phyloP scores from a whole-genome alignment of 345 rosid species.

The Eucalyptus melliodora region DNA sequence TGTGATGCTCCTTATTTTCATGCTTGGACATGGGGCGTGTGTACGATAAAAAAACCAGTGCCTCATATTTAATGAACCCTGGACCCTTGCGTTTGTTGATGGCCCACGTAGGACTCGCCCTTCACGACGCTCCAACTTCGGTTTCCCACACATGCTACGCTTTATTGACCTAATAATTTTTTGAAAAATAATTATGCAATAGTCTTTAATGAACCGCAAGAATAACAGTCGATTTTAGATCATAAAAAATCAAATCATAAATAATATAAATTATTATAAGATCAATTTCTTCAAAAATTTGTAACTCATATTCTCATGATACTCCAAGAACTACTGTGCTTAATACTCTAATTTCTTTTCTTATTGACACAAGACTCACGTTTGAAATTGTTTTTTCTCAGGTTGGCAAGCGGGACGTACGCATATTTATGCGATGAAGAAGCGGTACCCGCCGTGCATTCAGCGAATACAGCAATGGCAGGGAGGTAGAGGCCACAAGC shows the following conservation, averaged over 20 bases:
- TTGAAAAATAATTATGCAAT: no score
- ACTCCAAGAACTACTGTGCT: no score
- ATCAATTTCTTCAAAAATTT: no score
- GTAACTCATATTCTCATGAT: no score
- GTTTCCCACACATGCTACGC: neutral
- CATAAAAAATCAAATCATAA: no score
- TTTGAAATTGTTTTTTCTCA: neutral
- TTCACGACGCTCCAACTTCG: neutral
- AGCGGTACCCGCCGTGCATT: neutral
- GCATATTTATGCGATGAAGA: neutral
- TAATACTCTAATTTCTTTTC: no score
- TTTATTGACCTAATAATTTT: neutral
- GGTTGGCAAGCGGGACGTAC: neutral
- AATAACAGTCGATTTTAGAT: no score
- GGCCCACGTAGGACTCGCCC: neutral
- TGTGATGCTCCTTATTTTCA: neutral
- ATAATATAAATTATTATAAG: no score
- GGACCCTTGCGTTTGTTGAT: neutral
- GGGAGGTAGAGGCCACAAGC: neutral
- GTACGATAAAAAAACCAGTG: neutral
- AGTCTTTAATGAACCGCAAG: no score
- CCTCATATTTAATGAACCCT: neutral
- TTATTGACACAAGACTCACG: neutral
- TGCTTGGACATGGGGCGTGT: neutral
- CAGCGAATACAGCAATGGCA: neutral